Base-by-base conservation (phyloP, 768 basidiomycete species). In the Pulveroboletus sp. region DNA sequence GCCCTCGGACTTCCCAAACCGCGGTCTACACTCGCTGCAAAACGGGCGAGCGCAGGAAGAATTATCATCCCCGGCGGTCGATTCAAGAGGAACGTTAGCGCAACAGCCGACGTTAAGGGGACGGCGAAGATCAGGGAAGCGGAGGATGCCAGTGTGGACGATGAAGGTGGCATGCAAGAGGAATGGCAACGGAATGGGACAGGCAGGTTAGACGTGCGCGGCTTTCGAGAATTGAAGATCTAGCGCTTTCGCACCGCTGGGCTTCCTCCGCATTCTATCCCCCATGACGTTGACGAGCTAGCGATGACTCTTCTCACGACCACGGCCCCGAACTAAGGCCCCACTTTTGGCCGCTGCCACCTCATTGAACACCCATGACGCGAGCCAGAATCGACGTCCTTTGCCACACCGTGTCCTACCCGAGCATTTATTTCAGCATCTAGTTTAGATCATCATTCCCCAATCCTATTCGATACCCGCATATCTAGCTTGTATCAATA, bases 171-270 rank as follows among this genome's bases (percentile, higher is more conserved):
- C 20, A 61, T 57, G 30, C 65, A 68, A 13, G 73, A 64, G 6
- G 79, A 77, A 62, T 88, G 86, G 86, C 71, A 68, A 60, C 74
- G 68, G 64, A 89, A 85, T 67, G 86, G 86, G 54, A 77, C 79
- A 27, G 86, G 86, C 43, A 71, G 86, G 59, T 65, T 89, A 50
- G 86, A 89, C 64, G 85, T 89, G 45, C 73, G 86, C 45, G 86
- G 86, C 45, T 89, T 89, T 66, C 71, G 85, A 57, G 87, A 89
- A 70, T 64, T 89, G 65, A 85, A 78, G 77, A 89, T 89, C 53
- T 81, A 69, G 60, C 40, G 40, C 44, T 37, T 43, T 27, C 19
- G 30, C 42, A 26, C 47, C 20, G 19, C 47, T 7, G 12, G 29
- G 37, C 30, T 43, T 37, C 41, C 34, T 16, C 39, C 30, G 22